These are phyloP conservation scores for Toxoplasma gondii DNA, from an alignment of 169 alveolate genomes.

Conservation along the genomic window DNA sequence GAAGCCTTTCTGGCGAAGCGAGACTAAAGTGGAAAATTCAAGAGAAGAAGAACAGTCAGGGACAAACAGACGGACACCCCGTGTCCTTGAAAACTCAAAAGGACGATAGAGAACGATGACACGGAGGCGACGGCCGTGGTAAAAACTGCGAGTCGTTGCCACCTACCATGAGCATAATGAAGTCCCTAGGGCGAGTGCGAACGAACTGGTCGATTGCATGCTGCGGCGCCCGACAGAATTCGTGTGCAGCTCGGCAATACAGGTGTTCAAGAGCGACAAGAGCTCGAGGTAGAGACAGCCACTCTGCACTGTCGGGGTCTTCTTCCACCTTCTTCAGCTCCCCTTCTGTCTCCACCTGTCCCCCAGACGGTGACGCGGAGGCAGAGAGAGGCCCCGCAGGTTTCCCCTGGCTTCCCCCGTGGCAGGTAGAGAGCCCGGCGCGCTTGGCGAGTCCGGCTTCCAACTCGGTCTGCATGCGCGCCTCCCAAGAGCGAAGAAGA, in stretches of 20 bases:
- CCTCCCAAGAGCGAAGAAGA: neutral
- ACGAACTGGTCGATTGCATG: neutral
- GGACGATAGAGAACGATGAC: too few relatives aligned
- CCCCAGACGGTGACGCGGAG: neutral
- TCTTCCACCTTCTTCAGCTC: neutral
- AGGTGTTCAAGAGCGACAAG: constrained; percentile 13
- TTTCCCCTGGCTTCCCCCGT: neutral
- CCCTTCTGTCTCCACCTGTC: neutral
- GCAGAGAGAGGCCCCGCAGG: neutral
- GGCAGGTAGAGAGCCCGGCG: neutral
- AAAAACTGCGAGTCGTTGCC: too few relatives aligned
- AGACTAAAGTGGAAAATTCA: too few relatives aligned
- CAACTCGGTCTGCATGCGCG: neutral
- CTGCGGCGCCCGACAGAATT: neutral
- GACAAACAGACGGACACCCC: too few relatives aligned
- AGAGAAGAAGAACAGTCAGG: too few relatives aligned
- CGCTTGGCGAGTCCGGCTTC: neutral
- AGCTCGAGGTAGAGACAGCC: constrained; percentile 17
- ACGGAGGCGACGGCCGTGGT: neutral
- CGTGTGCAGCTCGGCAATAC: constrained; percentile 32
- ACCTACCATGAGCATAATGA: constrained; percentile 26
- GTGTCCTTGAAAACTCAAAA: too few relatives aligned
- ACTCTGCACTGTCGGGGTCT: neutral
- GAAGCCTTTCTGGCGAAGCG: too few relatives aligned
- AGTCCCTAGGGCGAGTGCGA: constrained; percentile 7